phyloP scores from a whole-genome alignment of 2,329 filamentous ascomycete species.

The Ophiocordyceps camponoti-leonardi region DNA sequence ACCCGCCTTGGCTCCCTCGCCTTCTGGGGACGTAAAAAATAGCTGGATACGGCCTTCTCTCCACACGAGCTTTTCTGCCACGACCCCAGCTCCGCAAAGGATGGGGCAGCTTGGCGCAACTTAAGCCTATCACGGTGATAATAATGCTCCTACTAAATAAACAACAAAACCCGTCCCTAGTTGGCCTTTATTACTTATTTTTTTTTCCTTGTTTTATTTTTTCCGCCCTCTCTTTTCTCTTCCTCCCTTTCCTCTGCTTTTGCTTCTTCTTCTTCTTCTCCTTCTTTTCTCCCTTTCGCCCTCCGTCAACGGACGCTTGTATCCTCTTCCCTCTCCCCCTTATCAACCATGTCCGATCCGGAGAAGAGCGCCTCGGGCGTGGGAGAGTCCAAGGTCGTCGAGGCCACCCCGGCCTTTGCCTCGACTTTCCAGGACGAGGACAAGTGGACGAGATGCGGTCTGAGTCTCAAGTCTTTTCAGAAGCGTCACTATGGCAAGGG shows the following conservation, averaged over 20 bases:
- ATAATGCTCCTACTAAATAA: too few species aligned
- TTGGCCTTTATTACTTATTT: too few species aligned
- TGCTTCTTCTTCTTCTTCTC: too few species aligned
- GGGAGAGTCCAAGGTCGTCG: conserved; percentile 2
- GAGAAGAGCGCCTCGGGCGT: conserved; percentile 2
- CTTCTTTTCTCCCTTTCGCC: too few species aligned
- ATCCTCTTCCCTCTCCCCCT: too few species aligned
- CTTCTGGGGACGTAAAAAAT: background rate
- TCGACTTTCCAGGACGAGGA: conserved; percentile 11
- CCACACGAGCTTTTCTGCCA: background rate
- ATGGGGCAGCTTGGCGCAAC: background rate
- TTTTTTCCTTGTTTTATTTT: too few species aligned
- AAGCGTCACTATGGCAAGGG: conserved; percentile 13
- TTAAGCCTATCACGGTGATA: background rate
- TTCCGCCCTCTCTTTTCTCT: too few species aligned
- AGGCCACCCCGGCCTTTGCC: conserved; percentile 1
- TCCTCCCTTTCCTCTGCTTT: too few species aligned
- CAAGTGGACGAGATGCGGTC: conserved; percentile 17
- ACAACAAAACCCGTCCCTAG: background rate
- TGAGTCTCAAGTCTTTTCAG: conserved; percentile 18
- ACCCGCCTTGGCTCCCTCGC: background rate
- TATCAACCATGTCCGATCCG: background rate
- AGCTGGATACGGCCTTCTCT: background rate
- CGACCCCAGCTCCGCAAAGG: background rate
- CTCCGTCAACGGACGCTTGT: too few species aligned